A percentile compares a stretch with the other conserved stretches of the same genome.
Conservation (phyloP, 306 rosid species). For the Quercus ilex region DNA sequence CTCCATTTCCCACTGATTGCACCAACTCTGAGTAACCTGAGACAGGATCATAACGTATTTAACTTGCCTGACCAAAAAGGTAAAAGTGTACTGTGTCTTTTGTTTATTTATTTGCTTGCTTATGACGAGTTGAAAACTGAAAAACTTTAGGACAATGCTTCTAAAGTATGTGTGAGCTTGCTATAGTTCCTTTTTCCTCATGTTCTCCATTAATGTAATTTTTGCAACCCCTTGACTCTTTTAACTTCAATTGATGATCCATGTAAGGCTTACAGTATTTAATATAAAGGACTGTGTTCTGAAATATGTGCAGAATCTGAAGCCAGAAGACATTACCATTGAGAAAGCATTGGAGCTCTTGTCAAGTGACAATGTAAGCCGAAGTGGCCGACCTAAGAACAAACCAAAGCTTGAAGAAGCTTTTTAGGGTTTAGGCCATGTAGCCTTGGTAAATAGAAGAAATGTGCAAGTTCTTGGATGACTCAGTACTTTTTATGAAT, state of each 20-base stretch:
- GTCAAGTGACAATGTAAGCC: slow-evolving; percentile 43
- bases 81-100: not conserved
- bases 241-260: not conserved
- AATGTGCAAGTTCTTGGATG: slow-evolving; percentile 9
- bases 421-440: slow-evolving; percentile 46
- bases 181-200: not conserved
- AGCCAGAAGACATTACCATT: slow-evolving; percentile 53
- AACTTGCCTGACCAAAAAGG: too few relatives aligned
- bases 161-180: not conserved
- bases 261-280: not conserved
- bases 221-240: not conserved
- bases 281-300: not conserved
- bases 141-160: not conserved
- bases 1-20: too few relatives aligned
- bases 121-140: not conserved
- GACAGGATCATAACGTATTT: too few relatives aligned
- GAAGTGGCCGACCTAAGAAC: slow-evolving; percentile 60
- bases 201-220: not conserved
- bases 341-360: slow-evolving; percentile 72
- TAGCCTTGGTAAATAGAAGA: slow-evolving; percentile 7
- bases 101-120: not conserved
- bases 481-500: not conserved
- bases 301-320: slow-evolving; percentile 49
- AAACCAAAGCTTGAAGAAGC: slow-evolving; percentile 49
- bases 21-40: too few relatives aligned